Base-by-base conservation (phyloP, 805 yeast genomes). In the Kregervanrija delftensis region DNA sequence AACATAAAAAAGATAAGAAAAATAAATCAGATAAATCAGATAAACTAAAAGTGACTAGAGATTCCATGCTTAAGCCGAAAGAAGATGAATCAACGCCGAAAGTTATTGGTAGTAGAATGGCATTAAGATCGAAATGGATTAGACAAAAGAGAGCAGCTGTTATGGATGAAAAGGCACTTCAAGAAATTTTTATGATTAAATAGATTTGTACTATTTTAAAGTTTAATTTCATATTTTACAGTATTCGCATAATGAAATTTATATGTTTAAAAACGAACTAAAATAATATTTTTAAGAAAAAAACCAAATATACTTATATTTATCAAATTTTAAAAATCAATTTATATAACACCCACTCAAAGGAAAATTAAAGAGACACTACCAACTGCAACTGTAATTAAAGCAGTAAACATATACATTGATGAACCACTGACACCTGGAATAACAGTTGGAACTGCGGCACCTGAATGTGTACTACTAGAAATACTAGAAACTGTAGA, bases 61-160 rank as follows among this genome's bases (percentile, higher is more conserved):
- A 67, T 16, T 66, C 71, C 12, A 68, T 69, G 75, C 51, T 71
- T 28, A 59, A 58, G 35, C 70, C 73, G 8, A 67, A 63, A 33
- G 67, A 59, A 30, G 30, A 41, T 17, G 30, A 49, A 14, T 37
- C 48, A 5, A 49, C 51, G n/a, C 53, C 63, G 8, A 52, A 71
- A 6, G 67, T 65, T 1, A 65, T 75, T 1, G 54, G 74, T 11
- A 74, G 83, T n/a, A 72, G 85, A 56, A 60, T 79, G 40, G 81
- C 95, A 1, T 85, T 85, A 4, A 77, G 98, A 61, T 81, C 95
- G 16, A 83, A 78, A 62, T 90, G 88, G 83, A 90, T 91, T 44
- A 83, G 75, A 52, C 96, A 89, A 62, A 91, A 91, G 61, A 76
- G 93, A 56, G 93, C 95, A 10, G 91, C 97, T 1, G 88, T 90